A percentile compares a stretch with the other conserved stretches of the same genome.
Conservation (phyloP, 768 basidiomycete genomes). For the Candolleomyces eurysporus region DNA sequence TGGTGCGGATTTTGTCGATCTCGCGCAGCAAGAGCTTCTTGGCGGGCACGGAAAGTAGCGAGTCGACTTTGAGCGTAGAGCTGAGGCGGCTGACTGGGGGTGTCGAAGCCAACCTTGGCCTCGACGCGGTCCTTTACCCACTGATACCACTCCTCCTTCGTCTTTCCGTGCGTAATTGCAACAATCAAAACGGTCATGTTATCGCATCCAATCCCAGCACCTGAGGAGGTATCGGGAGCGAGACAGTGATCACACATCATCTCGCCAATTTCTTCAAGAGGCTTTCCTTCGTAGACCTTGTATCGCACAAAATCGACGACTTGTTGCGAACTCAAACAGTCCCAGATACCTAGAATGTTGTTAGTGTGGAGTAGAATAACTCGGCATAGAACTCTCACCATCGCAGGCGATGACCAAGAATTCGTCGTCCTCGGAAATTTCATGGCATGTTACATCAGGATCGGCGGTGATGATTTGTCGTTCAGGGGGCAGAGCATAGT, state of each 20-base stretch:
- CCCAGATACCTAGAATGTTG: slow-evolving; percentile 88
- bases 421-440: slow-evolving; percentile 86
- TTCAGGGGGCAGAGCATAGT: slow-evolving; percentile 75
- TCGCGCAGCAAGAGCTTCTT: slow-evolving; percentile 54
- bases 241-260: slow-evolving; percentile 90
- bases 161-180: slow-evolving; percentile 81
- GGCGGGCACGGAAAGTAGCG: slow-evolving; percentile 58
- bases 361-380: slow-evolving; percentile 1
- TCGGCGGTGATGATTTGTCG: slow-evolving; percentile 93
- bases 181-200: slow-evolving; percentile 98
- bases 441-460: slow-evolving; percentile 85
- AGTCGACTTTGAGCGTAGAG: slow-evolving; percentile 69
- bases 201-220: slow-evolving; percentile 94
- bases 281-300: slow-evolving; percentile 74
- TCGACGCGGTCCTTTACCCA: slow-evolving; percentile 88
- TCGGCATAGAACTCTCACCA: slow-evolving; percentile 44
- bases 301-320: slow-evolving; percentile 86
- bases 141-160: slow-evolving; percentile 88
- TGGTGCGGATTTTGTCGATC: slow-evolving; percentile 28
- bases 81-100: slow-evolving; percentile 73
- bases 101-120: slow-evolving; percentile 69
- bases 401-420: slow-evolving; percentile 97
- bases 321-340: slow-evolving; percentile 92
- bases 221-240: slow-evolving; percentile 89
- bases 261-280: slow-evolving; percentile 82